A percentile compares a stretch with the other conserved stretches of the same genome.
Conservation (phyloP, 192 early-diverging fungal genomes). For the Mortierella antarctica region DNA sequence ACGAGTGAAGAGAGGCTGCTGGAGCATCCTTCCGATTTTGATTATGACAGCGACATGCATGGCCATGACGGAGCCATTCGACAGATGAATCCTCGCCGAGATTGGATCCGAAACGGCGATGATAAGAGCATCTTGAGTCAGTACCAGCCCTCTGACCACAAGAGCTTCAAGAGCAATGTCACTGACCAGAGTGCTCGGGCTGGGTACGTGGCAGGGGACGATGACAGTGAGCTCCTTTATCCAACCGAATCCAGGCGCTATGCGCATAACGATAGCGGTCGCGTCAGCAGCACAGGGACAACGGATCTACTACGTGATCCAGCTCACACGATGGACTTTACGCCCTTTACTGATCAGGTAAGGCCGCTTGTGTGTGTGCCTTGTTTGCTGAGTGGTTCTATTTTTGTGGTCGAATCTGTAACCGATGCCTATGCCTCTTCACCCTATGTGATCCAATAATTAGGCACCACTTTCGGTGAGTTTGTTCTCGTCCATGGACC, state of each 20-base stretch:
- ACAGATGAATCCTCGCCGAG: neutral
- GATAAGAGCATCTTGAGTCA: conserved; percentile 4
- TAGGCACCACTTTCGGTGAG: conserved; percentile 84
- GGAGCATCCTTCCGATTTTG: neutral
- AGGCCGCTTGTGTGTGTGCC: neutral
- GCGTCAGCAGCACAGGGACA: conserved; percentile 31
- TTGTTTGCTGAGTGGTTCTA: neutral
- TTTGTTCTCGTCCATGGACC: conserved; percentile 80
- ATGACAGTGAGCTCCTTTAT: neutral
- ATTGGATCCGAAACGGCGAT: neutral
- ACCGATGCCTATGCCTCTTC: neutral
- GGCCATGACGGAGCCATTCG: conserved; percentile 24
- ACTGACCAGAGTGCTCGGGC: neutral
- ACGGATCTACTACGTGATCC: conserved; percentile 29
- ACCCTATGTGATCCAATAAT: conserved; percentile 11
- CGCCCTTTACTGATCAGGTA: conserved; percentile 47
- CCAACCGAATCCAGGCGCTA: conserved; percentile 4
- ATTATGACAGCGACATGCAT: conserved; percentile 43
- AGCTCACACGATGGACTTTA: conserved; percentile 47
- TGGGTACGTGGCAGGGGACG: neutral
- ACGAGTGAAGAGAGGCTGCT: neutral
- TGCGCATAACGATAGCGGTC: conserved; percentile 5
- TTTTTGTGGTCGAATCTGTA: neutral
- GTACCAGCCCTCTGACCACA: conserved; percentile 5
- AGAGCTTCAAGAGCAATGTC: conserved; percentile 7